Percentiles rank a stretch among this genome's conserved stretches.
Evolutionary conservation across 2,329 filamentous ascomycete genomes (phyloP).

Genomic region (Pseudocercospora vitis): DNA sequence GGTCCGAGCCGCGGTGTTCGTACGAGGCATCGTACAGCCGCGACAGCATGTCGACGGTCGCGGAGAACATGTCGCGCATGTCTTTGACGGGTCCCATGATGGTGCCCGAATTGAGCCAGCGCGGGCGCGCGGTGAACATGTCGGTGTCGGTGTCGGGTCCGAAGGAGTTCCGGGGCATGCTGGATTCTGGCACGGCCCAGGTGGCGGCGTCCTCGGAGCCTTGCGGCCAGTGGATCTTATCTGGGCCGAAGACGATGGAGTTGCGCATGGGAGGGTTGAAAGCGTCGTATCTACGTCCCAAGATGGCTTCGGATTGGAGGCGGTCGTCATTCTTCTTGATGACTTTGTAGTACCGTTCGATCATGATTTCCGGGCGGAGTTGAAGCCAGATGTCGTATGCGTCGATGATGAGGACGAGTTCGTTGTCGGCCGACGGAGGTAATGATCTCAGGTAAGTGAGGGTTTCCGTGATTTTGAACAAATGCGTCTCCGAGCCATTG

Average conservation of each 20-base stretch:
- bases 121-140: conserved; percentile 43
- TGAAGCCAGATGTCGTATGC: conserved; percentile 66
- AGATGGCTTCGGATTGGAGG: conserved; percentile 24
- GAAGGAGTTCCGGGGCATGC: conserved; percentile 24
- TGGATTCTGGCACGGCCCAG: conserved; percentile 34
- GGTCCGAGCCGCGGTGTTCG: conserved; percentile 37
- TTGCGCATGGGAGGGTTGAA: conserved; percentile 23
- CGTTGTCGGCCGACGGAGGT: conserved; percentile 37
- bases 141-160: conserved; percentile 40
- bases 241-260: conserved; percentile 35
- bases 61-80: conserved; percentile 35
- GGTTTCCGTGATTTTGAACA: conserved; percentile 35
- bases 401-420: conserved; percentile 64
- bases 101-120: conserved; percentile 43
- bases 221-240: conserved; percentile 37
- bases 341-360: conserved; percentile 61
- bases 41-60: conserved; percentile 37
- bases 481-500: conserved; percentile 38
- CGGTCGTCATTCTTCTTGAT: conserved; percentile 55
- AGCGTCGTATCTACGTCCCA: conserved; percentile 14
- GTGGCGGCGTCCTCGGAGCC: conserved; percentile 27
- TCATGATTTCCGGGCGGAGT: conserved; percentile 62
- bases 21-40: conserved; percentile 24
- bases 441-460: conserved; percentile 31
- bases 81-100: conserved; percentile 46